phyloP scores from a whole-genome alignment of 805 yeast genomes.

The Jamesozyma spencerorum region DNA sequence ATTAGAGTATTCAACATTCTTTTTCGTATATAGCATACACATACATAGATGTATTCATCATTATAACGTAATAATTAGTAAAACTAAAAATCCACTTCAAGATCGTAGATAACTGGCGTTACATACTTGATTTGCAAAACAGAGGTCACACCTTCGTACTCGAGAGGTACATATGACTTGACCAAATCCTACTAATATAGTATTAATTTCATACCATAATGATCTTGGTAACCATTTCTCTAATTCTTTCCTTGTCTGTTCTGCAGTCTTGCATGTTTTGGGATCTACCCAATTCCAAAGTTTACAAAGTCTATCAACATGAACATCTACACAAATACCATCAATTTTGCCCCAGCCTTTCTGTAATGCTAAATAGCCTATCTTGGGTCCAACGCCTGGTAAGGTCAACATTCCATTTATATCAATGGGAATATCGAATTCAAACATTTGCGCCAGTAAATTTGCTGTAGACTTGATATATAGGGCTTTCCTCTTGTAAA shows the following conservation, averaged over 20 bases:
- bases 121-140: conserved; percentile 53
- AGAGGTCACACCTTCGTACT: conserved; percentile 60
- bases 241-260: conserved; percentile 55
- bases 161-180: conserved; percentile 75
- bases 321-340: conserved; percentile 91
- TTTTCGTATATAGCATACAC: neutral
- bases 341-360: conserved; percentile 64
- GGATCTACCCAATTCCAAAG: conserved; percentile 69
- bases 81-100: too few relatives aligned
- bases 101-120: conserved; percentile 26
- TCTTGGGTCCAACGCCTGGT: conserved; percentile 93
- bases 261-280: conserved; percentile 49
- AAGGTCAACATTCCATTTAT: conserved; percentile 53
- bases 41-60: neutral
- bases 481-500: conserved; percentile 67
- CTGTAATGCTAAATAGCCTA: conserved; percentile 76
- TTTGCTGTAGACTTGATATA: conserved; percentile 55
- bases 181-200: conserved; percentile 84
- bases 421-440: conserved; percentile 64
- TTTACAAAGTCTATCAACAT: conserved; percentile 66
- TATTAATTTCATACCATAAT: conserved; percentile 77
- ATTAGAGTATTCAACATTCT: neutral
- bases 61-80: too few relatives aligned
- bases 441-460: conserved; percentile 39
- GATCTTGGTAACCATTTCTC: conserved; percentile 66